Percentiles rank a stretch among this genome's conserved stretches.
phyloP scores from a whole-genome alignment of 2,329 filamentous ascomycete species.

The Penicillium sp. region DNA sequence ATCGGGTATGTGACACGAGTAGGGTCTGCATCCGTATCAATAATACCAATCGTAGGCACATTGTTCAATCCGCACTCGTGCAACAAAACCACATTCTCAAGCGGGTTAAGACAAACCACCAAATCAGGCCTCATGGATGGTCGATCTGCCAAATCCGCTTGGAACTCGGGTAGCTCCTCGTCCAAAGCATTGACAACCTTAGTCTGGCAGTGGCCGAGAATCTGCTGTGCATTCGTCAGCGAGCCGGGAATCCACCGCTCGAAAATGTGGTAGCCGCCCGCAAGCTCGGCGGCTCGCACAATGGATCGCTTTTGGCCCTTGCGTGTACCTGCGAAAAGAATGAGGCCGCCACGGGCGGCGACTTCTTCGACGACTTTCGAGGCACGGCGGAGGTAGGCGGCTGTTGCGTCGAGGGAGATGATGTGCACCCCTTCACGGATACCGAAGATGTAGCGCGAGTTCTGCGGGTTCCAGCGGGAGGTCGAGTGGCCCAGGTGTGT shows the following conservation, averaged over 20 bases:
- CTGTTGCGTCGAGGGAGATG: conserved; percentile 87
- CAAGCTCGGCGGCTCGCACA: conserved; percentile 76
- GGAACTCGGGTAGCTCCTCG: conserved; percentile 65
- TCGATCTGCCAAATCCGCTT: conserved; percentile 65
- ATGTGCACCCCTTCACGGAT: conserved; percentile 88
- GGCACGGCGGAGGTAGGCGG: conserved; percentile 86
- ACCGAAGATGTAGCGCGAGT: conserved; percentile 92
- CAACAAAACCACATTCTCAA: conserved; percentile 88
- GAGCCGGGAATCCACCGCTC: conserved; percentile 89
- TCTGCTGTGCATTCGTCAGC: conserved; percentile 91
- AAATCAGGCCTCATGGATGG: conserved; percentile 81
- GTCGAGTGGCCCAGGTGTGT: conserved; percentile 89
- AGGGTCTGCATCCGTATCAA: conserved; percentile 91
- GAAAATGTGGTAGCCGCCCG: conserved; percentile 84
- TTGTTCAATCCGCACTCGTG: conserved; percentile 88
- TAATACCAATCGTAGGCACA: conserved; percentile 91
- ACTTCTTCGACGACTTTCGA: conserved; percentile 92
- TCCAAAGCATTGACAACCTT: conserved; percentile 81
- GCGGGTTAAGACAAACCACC: conserved; percentile 87
- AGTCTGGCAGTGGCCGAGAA: conserved; percentile 70
- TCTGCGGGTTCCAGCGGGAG: conserved; percentile 91
- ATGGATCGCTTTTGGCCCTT: conserved; percentile 80
- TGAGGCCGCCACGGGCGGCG: conserved; percentile 76
- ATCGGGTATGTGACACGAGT: conserved; percentile 96
- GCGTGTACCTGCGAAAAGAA: conserved; percentile 89